phyloP scores from a whole-genome alignment of 805 yeast species.

The Barnettozyma sp. region DNA sequence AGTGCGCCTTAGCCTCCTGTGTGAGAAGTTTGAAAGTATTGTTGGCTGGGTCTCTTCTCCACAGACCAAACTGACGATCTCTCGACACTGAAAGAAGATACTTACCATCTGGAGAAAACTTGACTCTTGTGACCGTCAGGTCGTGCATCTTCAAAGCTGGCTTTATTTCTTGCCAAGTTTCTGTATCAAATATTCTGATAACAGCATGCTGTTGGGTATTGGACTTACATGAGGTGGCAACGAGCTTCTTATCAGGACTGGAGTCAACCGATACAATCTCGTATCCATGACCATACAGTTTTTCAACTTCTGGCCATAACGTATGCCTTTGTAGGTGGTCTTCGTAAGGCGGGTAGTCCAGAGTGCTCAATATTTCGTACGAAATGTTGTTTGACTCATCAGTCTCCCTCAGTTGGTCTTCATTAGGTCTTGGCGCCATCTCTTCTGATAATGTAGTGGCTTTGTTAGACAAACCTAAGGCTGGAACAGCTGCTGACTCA shows the following conservation, averaged over 20 bases:
- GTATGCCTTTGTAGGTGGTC: constrained; percentile 89
- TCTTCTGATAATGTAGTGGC: constrained; percentile 49
- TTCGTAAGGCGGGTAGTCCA: constrained; percentile 70
- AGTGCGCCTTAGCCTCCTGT: constrained; percentile 67
- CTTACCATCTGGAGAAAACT: constrained; percentile 62
- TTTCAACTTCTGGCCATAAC: constrained; percentile 91
- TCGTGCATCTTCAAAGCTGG: constrained; percentile 61
- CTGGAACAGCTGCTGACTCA: constrained; percentile 86
- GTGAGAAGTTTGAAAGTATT: constrained; percentile 34
- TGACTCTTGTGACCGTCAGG: constrained; percentile 77
- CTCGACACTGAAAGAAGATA: constrained; percentile 75
- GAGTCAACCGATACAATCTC: constrained; percentile 78
- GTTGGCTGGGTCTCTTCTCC: constrained; percentile 42
- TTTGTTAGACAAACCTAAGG: constrained; percentile 87
- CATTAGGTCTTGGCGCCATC: constrained; percentile 21
- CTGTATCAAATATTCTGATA: constrained; percentile 62
- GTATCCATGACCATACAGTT: constrained; percentile 95
- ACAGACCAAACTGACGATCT: constrained; percentile 78
- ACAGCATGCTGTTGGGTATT: constrained; percentile 82
- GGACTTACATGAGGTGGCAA: constrained; percentile 91
- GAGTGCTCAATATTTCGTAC: constrained; percentile 38
- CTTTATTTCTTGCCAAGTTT: constrained; percentile 54
- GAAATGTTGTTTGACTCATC: constrained; percentile 33
- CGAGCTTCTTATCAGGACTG: constrained; percentile 50
- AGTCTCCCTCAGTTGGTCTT: constrained; percentile 27